Percentiles rank a stretch among this genome's conserved stretches.
phyloP scores from a whole-genome alignment of 345 rosid species.

The Populus deltoides region DNA sequence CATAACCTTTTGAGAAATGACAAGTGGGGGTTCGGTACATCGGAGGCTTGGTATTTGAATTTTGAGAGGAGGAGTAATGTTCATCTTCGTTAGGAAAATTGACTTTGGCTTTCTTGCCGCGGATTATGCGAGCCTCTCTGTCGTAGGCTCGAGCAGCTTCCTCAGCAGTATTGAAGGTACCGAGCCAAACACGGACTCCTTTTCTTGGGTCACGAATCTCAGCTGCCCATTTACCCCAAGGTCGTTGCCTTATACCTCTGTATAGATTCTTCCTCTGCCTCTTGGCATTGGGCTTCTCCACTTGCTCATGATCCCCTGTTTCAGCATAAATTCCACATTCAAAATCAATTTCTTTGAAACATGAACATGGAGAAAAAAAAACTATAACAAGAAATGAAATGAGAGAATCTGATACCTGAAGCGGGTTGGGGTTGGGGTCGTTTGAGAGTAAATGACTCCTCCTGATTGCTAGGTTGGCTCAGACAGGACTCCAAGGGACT shows the following conservation, averaged over 20 bases:
- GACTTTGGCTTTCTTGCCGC: slow-evolving; percentile 82
- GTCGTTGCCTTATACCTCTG: slow-evolving; percentile 88
- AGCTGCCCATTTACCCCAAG: slow-evolving; percentile 98
- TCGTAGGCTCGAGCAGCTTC: slow-evolving; percentile 94
- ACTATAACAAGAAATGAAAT: not conserved
- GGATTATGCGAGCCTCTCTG: slow-evolving; percentile 73
- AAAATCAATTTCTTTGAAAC: not conserved
- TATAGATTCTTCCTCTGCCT: slow-evolving; percentile 75
- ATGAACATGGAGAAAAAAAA: not conserved
- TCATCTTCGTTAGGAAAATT: slow-evolving; percentile 74
- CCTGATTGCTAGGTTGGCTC: not conserved
- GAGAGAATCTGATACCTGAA: slow-evolving; percentile 38
- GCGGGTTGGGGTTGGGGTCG: slow-evolving; percentile 18
- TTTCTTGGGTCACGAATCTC: slow-evolving; percentile 94
- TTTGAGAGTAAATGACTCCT: slow-evolving; percentile 18
- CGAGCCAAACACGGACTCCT: slow-evolving; percentile 94
- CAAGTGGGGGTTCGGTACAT: not conserved
- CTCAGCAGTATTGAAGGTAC: slow-evolving; percentile 85
- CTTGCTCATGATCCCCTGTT: slow-evolving; percentile 33
- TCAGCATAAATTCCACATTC: slow-evolving; percentile 23
- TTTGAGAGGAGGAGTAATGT: slow-evolving; percentile 4
- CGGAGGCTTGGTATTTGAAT: slow-evolving; percentile 1
- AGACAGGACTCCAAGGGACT: slow-evolving; percentile 20
- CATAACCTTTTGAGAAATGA: not conserved
- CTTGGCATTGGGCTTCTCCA: slow-evolving; percentile 41